Base-by-base conservation (phyloP, 2,329 filamentous ascomycete genomes). In the Claviceps cyperi region DNA sequence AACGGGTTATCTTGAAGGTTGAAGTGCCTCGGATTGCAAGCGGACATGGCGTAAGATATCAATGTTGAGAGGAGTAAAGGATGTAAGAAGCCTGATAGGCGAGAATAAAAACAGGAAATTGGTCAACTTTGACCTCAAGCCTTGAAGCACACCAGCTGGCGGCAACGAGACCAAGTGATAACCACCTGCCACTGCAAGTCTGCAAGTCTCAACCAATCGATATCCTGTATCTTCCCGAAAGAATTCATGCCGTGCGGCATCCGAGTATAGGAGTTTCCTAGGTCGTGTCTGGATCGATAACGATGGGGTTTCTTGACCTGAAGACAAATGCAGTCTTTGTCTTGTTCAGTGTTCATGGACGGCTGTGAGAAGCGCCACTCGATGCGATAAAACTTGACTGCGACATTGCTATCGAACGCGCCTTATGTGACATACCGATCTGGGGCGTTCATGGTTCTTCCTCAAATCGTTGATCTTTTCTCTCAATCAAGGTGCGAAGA, bases 391-490 rank as follows among this genome's bases (percentile, higher is more conserved):
- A 4, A 8, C 5, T 13, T 3, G 17, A 15, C 28, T 32, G 28
- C 11, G 14, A 36, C 4, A 15, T 37, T 11, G 14, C 32, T n/a
- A 14, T 15, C 36, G 28, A 32, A 47, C 15, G 4, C 36, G n/a
- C 13, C 19, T 14, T 9, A 40, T n/a, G 15, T 24, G 7, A 66
- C 74, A 63, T 56, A 77, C 75, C 75, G 68, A 60, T 78, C 75
- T 17, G 75, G 75, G 13, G 75, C 75, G 66, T 78, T 78, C 75
- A 78, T 43, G 7, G 37, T 43, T 43, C n/a, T 24, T 9, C 13
- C 11, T 22, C 40, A 7, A 14, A 77, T 28, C 57, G 71, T 54
- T 19, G 24, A 41, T 40, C 21, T 15, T 47, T 32, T n/a, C 46
- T 47, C 8, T n/a, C 49, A 5, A 38, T 19, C 40, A 17, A 15